Base-by-base conservation (phyloP, 2,329 filamentous ascomycete genomes). In the Aspergillus aculeatus region DNA sequence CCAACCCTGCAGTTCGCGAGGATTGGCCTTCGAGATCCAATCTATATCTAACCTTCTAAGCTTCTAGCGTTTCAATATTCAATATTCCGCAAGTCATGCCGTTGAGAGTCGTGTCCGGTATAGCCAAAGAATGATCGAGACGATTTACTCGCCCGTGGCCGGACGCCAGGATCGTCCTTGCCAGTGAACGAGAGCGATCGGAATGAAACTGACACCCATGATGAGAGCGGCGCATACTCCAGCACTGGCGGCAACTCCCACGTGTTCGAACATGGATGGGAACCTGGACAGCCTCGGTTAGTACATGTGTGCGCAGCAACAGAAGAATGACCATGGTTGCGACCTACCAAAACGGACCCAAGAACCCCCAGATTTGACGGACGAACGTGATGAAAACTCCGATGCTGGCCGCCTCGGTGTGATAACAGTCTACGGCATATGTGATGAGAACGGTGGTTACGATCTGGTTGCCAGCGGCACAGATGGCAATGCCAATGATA, bases 371-470 rank as follows among this genome's bases (percentile, higher is more conserved):
- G 2, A 72, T 71, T 51, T 68, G 72, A 26, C 84, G 78, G 2
- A 87, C 79, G 63, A 87, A 80, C 2, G 80, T 86, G 68, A 88
- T 80, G 62, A 86, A 86, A 0, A 87, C 85, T 16, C 85, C 85
- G n/a, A 88, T 78, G 55, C 80, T 82, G 2, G 80, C 82, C 1
- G 83, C 79, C 57, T 87, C 81, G 41, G 82, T 75, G 0, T 77
- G 79, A 65, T 84, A 82, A 65, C 83, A 85, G 66, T 88, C 85
- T 3, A 88, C 80, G 0, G 84, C 81, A 68, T 74, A 88, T 0
- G 86, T 88, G 56, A 86, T 82, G 59, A 86, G 71, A 1, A 87
- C 82, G 0, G 86, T 88, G 2, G 86, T 87, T 24, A 88, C 79
- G 31, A 88, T 81, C 70, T 88, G 86, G 63, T 86, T 87, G 1